phyloP scores from a whole-genome alignment of 2,329 filamentous ascomycete genomes.

The Leptographium lundbergii region DNA sequence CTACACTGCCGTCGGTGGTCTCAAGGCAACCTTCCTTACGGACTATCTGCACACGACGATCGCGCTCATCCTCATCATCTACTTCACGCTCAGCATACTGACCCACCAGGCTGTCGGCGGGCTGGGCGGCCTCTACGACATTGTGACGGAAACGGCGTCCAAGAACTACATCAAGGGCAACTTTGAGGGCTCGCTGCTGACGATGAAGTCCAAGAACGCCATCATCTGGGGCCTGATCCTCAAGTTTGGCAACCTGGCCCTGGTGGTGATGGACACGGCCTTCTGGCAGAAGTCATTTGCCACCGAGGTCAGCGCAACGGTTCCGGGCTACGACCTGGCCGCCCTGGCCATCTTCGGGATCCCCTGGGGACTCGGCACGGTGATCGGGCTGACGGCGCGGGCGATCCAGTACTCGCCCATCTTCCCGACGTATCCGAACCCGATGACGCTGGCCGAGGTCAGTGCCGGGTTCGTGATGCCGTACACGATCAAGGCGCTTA shows the following conservation, averaged over 20 bases:
- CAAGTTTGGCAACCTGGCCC: conserved; percentile 34
- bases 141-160: conserved; percentile 19
- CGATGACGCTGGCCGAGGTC: conserved; percentile 16
- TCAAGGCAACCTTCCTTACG: conserved; percentile 26
- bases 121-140: conserved; percentile 23
- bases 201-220: conserved; percentile 22
- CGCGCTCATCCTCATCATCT: conserved; percentile 24
- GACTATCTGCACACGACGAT: conserved; percentile 29
- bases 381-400: conserved; percentile 21
- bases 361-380: conserved; percentile 22
- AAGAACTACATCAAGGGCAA: conserved; percentile 20
- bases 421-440: conserved; percentile 20
- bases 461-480: conserved; percentile 20
- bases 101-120: conserved; percentile 21
- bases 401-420: conserved; percentile 16
- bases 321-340: conserved; percentile 22
- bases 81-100: conserved; percentile 22
- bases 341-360: conserved; percentile 24
- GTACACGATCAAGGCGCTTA: conserved; percentile 20
- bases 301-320: conserved; percentile 22
- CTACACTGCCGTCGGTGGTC: conserved; percentile 26
- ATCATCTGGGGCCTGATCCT: conserved; percentile 30
- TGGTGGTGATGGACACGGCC: conserved; percentile 37
- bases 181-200: conserved; percentile 23
- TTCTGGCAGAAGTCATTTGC: conserved; percentile 40